Conservation (phyloP, 1,139 yeast genomes). For the Debaryomycetaceae sp. region DNA sequence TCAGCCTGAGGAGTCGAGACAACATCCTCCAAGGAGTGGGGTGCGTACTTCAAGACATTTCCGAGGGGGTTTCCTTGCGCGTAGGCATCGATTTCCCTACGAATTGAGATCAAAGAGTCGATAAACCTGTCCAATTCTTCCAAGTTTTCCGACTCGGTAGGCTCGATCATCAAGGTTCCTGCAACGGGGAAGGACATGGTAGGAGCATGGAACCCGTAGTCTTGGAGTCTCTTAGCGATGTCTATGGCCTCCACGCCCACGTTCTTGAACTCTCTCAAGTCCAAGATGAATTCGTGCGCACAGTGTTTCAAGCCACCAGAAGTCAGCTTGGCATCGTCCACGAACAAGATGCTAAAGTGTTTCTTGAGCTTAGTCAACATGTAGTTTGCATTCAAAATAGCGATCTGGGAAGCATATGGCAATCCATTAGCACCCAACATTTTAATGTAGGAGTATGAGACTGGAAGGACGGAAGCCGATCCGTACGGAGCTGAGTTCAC, state of each 20-base stretch:
- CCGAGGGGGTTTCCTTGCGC: slow-evolving; percentile 67
- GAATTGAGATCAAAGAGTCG: slow-evolving; percentile 80
- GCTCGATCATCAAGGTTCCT: slow-evolving; percentile 96
- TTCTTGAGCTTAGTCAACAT: slow-evolving; percentile 77
- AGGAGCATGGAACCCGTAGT: slow-evolving; percentile 98
- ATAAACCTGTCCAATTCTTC: slow-evolving; percentile 88
- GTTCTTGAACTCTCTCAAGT: slow-evolving; percentile 78
- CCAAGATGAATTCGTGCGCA: slow-evolving; percentile 95
- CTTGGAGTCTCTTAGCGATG: slow-evolving; percentile 94
- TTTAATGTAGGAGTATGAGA: slow-evolving; percentile 91
- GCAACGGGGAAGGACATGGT: slow-evolving; percentile 99
- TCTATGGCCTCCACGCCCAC: slow-evolving; percentile 92
- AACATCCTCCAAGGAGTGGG: slow-evolving; percentile 83
- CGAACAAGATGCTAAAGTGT: slow-evolving; percentile 73
- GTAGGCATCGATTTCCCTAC: slow-evolving; percentile 76
- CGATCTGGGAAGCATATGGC: slow-evolving; percentile 81
- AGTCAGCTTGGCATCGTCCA: slow-evolving; percentile 44
- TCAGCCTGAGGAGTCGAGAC: slow-evolving; percentile 56
- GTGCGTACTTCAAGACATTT: slow-evolving; percentile 79
- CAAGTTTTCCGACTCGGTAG: slow-evolving; percentile 90
- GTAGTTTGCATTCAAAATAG: slow-evolving; percentile 93
- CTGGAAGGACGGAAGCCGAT: slow-evolving; percentile 89
- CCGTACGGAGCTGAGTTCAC: slow-evolving; percentile 96
- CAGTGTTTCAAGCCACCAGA: slow-evolving; percentile 68
- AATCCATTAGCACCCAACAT: slow-evolving; percentile 85